Percentiles rank a stretch among this genome's conserved stretches.
These are phyloP conservation scores for Chlamydomonas reinhardtii DNA, from an alignment of 163 green algal genomes.

Conservation along the genomic window DNA sequence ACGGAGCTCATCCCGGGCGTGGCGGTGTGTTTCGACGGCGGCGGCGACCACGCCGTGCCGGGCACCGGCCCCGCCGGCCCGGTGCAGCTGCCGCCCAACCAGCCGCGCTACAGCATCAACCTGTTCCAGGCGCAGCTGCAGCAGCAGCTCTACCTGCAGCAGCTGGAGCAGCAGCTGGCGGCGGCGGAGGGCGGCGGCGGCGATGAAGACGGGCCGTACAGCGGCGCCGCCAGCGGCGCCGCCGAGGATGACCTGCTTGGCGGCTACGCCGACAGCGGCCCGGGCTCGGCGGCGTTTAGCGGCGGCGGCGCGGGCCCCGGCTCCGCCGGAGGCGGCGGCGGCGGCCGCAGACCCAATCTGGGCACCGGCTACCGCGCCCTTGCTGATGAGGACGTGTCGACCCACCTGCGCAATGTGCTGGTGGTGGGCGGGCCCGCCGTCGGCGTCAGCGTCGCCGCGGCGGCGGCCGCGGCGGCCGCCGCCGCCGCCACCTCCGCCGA, in stretches of 20 bases:
- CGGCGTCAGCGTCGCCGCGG: background rate
- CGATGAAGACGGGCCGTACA: background rate
- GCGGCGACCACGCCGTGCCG: slow-evolving; percentile 19
- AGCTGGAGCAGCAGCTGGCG: background rate
- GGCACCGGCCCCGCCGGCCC: background rate
- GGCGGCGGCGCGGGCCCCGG: too few relatives aligned
- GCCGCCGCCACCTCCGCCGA: background rate
- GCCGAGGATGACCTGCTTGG: background rate
- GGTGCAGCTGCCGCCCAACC: background rate
- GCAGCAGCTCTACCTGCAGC: background rate
- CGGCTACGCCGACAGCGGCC: too few relatives aligned
- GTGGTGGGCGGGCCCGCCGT: too few relatives aligned
- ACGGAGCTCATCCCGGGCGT: background rate
- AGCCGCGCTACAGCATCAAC: slow-evolving; percentile 4
- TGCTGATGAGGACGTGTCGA: background rate
- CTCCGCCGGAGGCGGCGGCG: too few relatives aligned
- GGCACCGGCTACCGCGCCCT: background rate
- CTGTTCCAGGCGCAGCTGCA: slow-evolving; percentile 12
- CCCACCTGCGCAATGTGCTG: too few relatives aligned
- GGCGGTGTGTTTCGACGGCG: slow-evolving; percentile 13
- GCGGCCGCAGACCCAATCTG: too few relatives aligned
- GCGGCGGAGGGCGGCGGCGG: background rate
- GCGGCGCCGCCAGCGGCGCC: background rate
- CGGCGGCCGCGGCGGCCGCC: too few relatives aligned
- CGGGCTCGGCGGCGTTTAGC: too few relatives aligned